These are phyloP conservation scores for Camellia sinensis DNA, from an alignment of 148 eudicot species.

Conservation along the genomic window DNA sequence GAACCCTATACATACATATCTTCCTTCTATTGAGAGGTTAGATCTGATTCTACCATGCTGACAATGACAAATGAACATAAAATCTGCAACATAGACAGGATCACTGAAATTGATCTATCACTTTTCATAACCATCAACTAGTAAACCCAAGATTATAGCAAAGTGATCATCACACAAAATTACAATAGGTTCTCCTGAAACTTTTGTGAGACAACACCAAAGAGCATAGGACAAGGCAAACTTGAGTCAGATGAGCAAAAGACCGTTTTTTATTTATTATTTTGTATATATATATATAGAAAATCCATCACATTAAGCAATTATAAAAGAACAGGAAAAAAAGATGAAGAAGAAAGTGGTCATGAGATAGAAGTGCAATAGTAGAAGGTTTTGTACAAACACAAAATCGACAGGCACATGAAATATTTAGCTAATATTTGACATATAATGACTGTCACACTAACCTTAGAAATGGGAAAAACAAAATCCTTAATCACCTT, in stretches of 20 bases:
- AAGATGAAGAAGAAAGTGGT: not conserved
- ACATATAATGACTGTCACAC: not conserved
- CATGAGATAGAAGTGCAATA: not conserved
- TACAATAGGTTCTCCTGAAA: not conserved
- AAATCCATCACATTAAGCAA: not conserved
- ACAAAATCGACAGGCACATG: too few relatives aligned
- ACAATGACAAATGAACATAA: too few relatives aligned
- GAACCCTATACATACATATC: too few relatives aligned
- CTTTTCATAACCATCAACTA: not conserved
- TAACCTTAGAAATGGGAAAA: not conserved
- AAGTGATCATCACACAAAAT: not conserved
- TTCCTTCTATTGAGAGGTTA: too few relatives aligned
- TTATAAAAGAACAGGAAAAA: not conserved
- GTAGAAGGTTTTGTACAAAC: too few relatives aligned
- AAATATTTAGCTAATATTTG: not conserved
- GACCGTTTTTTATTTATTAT: not conserved
- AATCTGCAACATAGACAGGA: not conserved
- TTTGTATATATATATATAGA: too few relatives aligned
- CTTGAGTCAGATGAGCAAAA: not conserved
- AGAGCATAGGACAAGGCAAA: not conserved
- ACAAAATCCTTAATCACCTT: conserved; percentile 33
- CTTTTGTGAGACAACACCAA: not conserved
- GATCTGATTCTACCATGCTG: too few relatives aligned
- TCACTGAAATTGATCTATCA: not conserved
- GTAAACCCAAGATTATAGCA: not conserved